phyloP scores from a whole-genome alignment of 768 basidiomycete genomes.

The Mycena vulgaris region DNA sequence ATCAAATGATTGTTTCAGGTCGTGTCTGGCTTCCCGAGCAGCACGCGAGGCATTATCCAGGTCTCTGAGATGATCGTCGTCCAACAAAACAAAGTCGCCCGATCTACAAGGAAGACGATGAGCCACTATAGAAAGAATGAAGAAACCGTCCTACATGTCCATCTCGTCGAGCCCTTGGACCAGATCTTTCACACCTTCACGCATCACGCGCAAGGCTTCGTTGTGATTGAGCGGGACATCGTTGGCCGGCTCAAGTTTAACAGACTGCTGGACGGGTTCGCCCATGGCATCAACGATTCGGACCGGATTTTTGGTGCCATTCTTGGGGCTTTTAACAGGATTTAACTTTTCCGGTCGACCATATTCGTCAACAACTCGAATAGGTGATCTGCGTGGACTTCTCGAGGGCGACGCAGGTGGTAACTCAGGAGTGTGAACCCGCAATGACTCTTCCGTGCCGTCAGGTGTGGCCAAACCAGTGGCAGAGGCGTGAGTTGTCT shows the following conservation, averaged over 20 bases:
- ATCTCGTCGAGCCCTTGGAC: constrained; percentile 68
- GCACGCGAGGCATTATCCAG: constrained; percentile 68
- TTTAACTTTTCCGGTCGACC: constrained; percentile 62
- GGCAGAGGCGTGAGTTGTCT: constrained; percentile 14
- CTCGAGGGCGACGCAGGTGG: constrained; percentile 35
- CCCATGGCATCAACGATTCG: constrained; percentile 83
- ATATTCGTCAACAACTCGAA: constrained; percentile 82
- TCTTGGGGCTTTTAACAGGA: constrained; percentile 37
- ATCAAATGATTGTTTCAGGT: constrained; percentile 52
- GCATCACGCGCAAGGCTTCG: constrained; percentile 72
- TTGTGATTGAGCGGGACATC: constrained; percentile 54
- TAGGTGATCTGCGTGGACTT: constrained; percentile 63
- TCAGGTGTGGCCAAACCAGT: constrained; percentile 25
- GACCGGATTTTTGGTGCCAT: constrained; percentile 59
- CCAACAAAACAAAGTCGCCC: constrained; percentile 51
- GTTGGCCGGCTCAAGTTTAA: constrained; percentile 21
- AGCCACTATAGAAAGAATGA: constrained; percentile 17
- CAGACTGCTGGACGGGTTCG: constrained; percentile 48
- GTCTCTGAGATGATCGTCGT: constrained; percentile 63
- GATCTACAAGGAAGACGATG: constrained; percentile 50
- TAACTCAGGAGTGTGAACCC: constrained; percentile 35
- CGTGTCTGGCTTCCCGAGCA: constrained; percentile 66
- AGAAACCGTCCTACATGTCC: constrained; percentile 64
- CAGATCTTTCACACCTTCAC: constrained; percentile 71
- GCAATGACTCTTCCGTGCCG: constrained; percentile 14